Base-by-base conservation (phyloP, 2,329 filamentous ascomycete genomes). In the Nannizziopsis arthrosporioides region DNA sequence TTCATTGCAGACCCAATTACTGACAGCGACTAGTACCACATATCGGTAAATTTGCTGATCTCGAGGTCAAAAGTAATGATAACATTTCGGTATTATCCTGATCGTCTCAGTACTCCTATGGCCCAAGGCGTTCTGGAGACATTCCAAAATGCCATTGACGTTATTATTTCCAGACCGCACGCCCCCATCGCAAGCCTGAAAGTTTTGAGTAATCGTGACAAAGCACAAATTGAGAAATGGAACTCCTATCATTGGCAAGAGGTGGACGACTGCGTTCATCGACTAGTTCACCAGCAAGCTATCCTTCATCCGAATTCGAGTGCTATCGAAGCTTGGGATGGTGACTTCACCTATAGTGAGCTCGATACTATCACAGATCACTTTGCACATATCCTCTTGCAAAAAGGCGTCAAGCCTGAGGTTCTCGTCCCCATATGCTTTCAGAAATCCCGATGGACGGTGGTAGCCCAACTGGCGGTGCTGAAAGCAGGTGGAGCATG, bases 201-300 rank as follows among this genome's bases (percentile, higher is more conserved):
- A 59, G 70, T 2, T 64, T 68, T 64, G 15, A 48, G 30, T 18
- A 17, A 27, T 9, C 39, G 22, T 31, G 22, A 19, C 40, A 32
- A 19, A 17, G 1, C 64, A 69, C 41, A 56, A 57, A 36, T 36
- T 39, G 41, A 51, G 4, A 55, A 59, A 44, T 52, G 50, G 43
- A 45, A 45, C 18, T 17, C 7, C 2, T 10, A 38, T 2, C 8
- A 14, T 10, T 11, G 5, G 34, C 14, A 31, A 31, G 35, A 3
- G 10, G 7, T 38, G 5, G 12, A 19, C 1, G 31, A 39, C 32
- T 40, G 42, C 35, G 45, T 56, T 15, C 56, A 57, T 37, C 51
- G 57, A 12, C n/a, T 56, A 5, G 36, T 59, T 17, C 27, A 35
- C 8, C 17, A 51, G 31, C 49, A 35, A 32, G 51, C 39, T 9